A percentile compares a stretch with the other conserved stretches of the same genome.
Evolutionary conservation across 106 monocot species (phyloP).

Genomic region (Allium fistulosum): DNA sequence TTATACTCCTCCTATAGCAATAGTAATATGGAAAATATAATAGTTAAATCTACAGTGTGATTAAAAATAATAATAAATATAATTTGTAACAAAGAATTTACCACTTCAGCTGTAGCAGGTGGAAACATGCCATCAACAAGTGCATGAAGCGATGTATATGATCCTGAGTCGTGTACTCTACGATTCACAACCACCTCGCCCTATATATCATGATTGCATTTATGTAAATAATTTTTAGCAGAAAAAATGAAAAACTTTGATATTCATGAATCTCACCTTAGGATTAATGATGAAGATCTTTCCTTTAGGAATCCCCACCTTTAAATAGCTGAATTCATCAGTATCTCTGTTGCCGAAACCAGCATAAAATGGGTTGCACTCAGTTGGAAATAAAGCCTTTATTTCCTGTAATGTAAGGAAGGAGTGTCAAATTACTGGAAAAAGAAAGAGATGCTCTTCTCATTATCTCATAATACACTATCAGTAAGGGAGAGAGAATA

Average conservation of each 20-base stretch:
- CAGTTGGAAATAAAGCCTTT: conserved; percentile 67
- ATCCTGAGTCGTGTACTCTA: conserved; percentile 53
- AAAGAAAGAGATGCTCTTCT: neutral
- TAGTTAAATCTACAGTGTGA: neutral
- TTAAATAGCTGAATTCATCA: conserved; percentile 90
- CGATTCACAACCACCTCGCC: conserved; percentile 73
- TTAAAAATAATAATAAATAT: neutral
- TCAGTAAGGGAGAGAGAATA: too few species aligned
- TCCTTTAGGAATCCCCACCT: conserved; percentile 80
- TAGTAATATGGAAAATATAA: too few species aligned
- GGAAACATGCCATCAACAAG: conserved; percentile 89
- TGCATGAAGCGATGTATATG: conserved; percentile 69
- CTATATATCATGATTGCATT: conserved; percentile 17
- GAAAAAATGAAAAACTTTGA: neutral
- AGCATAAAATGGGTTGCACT: conserved; percentile 90
- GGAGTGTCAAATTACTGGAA: neutral
- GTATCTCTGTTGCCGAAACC: conserved; percentile 94
- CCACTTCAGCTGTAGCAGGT: conserved; percentile 53
- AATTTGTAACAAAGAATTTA: conserved; percentile 7
- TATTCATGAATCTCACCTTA: conserved; percentile 31
- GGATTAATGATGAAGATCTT: conserved; percentile 93
- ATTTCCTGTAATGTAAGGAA: conserved; percentile 40
- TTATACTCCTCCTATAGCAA: conserved; percentile 66
- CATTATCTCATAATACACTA: too few species aligned
- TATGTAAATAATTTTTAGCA: too few species aligned